Conservation (phyloP, 1,284 basidiomycete species). For the Farysia itapuensis region DNA sequence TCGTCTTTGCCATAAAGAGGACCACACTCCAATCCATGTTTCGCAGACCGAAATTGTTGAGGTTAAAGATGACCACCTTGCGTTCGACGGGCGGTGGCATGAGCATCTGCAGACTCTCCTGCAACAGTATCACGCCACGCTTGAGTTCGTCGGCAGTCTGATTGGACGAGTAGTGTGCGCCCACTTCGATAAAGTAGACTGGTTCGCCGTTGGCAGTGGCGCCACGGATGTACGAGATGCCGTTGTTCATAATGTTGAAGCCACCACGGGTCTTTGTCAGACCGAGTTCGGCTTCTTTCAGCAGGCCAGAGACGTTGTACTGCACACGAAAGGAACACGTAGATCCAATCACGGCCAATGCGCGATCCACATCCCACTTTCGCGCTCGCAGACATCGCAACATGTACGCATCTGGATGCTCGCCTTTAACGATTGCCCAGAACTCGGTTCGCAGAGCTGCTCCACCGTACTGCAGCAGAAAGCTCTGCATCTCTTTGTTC, state of each 20-base stretch:
- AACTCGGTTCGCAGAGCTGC: constrained; percentile 43
- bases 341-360: constrained; percentile 46
- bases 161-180: constrained; percentile 45
- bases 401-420: constrained; percentile 56
- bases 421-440: constrained; percentile 53
- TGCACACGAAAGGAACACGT: constrained; percentile 38
- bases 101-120: constrained; percentile 40
- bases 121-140: constrained; percentile 42
- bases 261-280: constrained; percentile 43
- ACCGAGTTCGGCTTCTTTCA: constrained; percentile 41
- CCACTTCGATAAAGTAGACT: constrained; percentile 54
- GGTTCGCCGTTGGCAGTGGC: constrained; percentile 45
- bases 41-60: constrained; percentile 52
- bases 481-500: constrained; percentile 51
- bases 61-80: constrained; percentile 55
- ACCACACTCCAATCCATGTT: constrained; percentile 55
- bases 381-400: constrained; percentile 61
- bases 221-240: constrained; percentile 46
- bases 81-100: constrained; percentile 54
- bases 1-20: constrained; percentile 57
- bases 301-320: constrained; percentile 39
- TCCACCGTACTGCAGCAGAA: constrained; percentile 47
- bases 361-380: constrained; percentile 50
- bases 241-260: constrained; percentile 48
- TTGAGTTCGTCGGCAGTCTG: constrained; percentile 55